Percentiles rank a stretch among this genome's conserved stretches.
These are phyloP conservation scores for Chrysosporium keratinophilum DNA, from an alignment of 2,329 filamentous ascomycete genomes.

Conservation along the genomic window DNA sequence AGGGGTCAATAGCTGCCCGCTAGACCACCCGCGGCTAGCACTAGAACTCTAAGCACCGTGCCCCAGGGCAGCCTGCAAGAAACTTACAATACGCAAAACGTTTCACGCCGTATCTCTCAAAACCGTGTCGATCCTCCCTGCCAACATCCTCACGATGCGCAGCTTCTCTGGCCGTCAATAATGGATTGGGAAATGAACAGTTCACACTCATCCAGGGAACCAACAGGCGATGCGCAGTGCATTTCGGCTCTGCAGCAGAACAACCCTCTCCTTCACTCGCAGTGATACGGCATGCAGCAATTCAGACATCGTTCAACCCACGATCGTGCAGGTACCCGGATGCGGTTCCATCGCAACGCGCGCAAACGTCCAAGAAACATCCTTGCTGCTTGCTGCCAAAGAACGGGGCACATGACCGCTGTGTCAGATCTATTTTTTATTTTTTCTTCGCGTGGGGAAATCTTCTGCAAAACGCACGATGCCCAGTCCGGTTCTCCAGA, in stretches of 20 bases:
- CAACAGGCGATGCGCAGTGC: not conserved
- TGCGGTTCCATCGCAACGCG: not conserved
- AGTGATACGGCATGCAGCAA: not conserved
- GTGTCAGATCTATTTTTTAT: not conserved
- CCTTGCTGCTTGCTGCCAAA: not conserved
- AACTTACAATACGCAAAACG: not conserved
- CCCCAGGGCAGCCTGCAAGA: conserved; percentile 5
- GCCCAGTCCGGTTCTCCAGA: not conserved
- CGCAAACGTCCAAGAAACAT: not conserved
- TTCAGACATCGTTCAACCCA: not conserved
- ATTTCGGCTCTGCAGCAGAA: not conserved
- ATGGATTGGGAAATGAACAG: conserved; percentile 1
- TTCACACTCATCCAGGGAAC: not conserved
- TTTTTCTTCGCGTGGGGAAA: no score
- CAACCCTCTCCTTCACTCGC: not conserved
- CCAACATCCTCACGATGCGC: not conserved
- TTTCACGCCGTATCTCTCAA: not conserved
- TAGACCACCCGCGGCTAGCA: not conserved
- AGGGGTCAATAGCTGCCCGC: not conserved
- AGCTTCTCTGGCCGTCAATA: not conserved
- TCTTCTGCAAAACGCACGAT: no score
- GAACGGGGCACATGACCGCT: not conserved
- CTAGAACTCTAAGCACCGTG: not conserved
- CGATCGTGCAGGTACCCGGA: conserved; percentile 9
- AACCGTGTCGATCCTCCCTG: not conserved